Base-by-base conservation (phyloP, 2,329 filamentous ascomycete species). In the Zasmidium cellare region DNA sequence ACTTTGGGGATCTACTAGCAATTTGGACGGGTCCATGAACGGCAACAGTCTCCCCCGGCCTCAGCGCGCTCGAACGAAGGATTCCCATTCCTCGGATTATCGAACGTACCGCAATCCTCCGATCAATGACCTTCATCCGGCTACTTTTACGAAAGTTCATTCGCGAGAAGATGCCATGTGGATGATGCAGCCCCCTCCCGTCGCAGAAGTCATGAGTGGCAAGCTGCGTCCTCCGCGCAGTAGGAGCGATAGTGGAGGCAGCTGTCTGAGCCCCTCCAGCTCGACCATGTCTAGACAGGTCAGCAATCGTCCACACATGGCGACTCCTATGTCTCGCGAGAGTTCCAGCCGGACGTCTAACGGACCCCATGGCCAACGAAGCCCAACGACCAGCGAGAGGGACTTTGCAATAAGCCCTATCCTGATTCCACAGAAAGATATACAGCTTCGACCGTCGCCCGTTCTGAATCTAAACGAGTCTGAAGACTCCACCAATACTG, bases 181-280 rank as follows among this genome's bases (percentile, higher is more conserved):
- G 92, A 96, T 97, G 92, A 79, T 96, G 52, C 91, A 96, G 70
- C 92, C 92, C 1, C 91, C 92, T 1, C 92, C 92, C n/a, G 85
- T 88, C 31, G 91, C 92, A 56, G 92, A 88, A 72, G 82, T 96
- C 59, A 97, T 97, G 92, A 89, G 89, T 63, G 92, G 92, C 64
- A 94, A 92, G 72, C 84, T 90, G 35, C 84, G 85, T 25, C 86
- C 88, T 19, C 65, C 63, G 2, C 79, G 87, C 54, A 87, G 84
- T 63, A 79, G 79, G 35, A 89, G 85, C 69, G 65, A 64, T 49
- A 79, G 81, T 35, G 79, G 72, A 7, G 76, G 73, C 63, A 79
- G 77, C 56, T 72, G 67, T 24, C 58, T 62, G 19, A 57, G 51
- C 59, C 64, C 56, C 23, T 45, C 46, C 51, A 61, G 55, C 57